Evolutionary conservation across 371 early-diverging fungal genomes (phyloP).

Genomic region (Syncephalastrum monosporum): DNA sequence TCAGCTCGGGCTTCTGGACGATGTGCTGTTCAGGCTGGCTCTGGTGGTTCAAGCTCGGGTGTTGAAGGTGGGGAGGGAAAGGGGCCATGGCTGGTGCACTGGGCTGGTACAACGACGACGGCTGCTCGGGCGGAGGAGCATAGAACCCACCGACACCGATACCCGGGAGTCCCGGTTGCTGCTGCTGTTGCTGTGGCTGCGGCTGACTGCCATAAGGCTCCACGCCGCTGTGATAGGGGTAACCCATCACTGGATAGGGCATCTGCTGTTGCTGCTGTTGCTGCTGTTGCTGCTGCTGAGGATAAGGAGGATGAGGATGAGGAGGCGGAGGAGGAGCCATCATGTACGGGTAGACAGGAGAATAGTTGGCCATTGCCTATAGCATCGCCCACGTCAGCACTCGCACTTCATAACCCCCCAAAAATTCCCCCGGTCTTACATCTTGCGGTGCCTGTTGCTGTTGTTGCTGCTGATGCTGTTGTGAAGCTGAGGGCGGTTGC

Average conservation of each 20-base stretch:
- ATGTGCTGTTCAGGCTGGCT: no score
- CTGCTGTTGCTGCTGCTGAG: neutral
- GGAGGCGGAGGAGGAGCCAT: neutral
- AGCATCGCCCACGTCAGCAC: no score
- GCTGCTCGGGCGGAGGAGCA: no score
- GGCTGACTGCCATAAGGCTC: neutral
- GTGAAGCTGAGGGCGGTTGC: conserved; percentile 2
- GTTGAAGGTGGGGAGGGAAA: no score
- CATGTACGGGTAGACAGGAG: no score
- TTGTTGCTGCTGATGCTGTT: conserved; percentile 5
- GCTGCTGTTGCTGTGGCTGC: conserved; percentile 6
- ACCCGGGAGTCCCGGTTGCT: neutral
- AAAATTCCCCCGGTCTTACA: neutral
- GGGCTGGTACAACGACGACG: no score
- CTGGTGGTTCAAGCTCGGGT: no score
- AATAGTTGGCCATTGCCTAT: no score
- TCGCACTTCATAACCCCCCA: no score
- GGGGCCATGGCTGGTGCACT: no score
- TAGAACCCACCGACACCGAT: no score
- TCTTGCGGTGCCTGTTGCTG: conserved; percentile 3
- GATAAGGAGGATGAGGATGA: neutral
- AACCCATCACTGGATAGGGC: conserved; percentile 5
- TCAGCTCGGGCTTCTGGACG: no score
- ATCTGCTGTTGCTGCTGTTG: conserved; percentile 3
- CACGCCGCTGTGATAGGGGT: conserved; percentile 3